Evolutionary conservation across 2,329 filamentous ascomycete species (phyloP).

Genomic region (Grosmannia huntii): DNA sequence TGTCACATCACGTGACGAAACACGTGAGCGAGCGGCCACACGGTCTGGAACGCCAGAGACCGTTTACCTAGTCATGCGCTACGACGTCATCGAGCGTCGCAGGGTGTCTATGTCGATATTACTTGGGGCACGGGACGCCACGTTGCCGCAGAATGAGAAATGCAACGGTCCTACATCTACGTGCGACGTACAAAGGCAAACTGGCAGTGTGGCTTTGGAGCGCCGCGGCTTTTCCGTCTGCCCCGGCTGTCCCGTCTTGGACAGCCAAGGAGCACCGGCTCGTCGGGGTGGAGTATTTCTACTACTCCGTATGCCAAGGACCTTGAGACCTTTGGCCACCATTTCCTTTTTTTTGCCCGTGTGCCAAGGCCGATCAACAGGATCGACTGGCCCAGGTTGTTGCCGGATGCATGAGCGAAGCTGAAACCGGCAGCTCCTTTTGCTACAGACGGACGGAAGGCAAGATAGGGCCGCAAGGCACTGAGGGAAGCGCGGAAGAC

Average conservation of each 20-base stretch:
- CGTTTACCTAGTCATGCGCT: neutral
- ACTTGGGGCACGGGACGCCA: constrained; percentile 1
- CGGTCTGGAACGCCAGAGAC: neutral
- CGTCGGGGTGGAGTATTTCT: neutral
- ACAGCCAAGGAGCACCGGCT: neutral
- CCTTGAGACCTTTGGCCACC: neutral
- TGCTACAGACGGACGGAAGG: no score
- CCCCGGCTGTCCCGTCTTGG: neutral
- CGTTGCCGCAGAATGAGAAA: neutral
- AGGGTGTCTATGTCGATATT: neutral
- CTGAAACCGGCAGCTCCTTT: neutral
- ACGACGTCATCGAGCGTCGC: constrained; percentile 5
- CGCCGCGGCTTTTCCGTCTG: neutral
- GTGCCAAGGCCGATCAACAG: neutral
- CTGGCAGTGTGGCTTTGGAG: neutral
- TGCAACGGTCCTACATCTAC: neutral
- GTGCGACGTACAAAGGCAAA: no score
- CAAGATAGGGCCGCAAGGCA: no score
- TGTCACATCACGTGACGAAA: no score
- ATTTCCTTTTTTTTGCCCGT: neutral
- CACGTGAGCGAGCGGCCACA: no score
- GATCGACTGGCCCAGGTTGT: neutral
- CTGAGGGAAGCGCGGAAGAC: no score
- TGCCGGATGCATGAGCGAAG: neutral
- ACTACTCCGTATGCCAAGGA: no score